Evolutionary conservation across 306 rosid genomes (phyloP).

Genomic region (Luffa acutangula): DNA sequence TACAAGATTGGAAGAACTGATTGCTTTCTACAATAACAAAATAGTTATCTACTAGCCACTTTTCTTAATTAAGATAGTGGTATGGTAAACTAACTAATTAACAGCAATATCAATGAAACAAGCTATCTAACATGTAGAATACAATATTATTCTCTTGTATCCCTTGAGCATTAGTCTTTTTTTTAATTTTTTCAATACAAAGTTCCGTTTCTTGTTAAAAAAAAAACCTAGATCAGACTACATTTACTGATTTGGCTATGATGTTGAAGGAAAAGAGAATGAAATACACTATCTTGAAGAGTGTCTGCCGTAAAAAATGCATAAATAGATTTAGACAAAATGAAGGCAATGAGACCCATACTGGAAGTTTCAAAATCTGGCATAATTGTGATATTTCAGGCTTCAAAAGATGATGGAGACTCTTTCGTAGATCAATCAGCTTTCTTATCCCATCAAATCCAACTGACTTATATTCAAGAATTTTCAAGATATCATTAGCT

Average conservation of each 20-base stretch:
- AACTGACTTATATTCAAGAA: conserved; percentile 13
- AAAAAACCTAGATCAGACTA: neutral
- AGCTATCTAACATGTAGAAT: neutral
- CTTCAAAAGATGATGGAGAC: conserved; percentile 28
- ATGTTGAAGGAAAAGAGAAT: neutral
- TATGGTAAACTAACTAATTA: neutral
- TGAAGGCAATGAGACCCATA: conserved; percentile 21
- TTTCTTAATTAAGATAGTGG: neutral
- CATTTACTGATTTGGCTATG: neutral
- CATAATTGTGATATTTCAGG: conserved; percentile 46
- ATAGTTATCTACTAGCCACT: too few species aligned
- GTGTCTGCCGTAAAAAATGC: neutral
- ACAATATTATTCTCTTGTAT: neutral
- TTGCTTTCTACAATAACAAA: too few species aligned
- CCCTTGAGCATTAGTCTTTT: too few species aligned
- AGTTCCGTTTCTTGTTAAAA: too few species aligned
- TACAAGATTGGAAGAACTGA: too few species aligned
- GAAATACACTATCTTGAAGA: neutral
- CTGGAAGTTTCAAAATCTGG: conserved; percentile 43
- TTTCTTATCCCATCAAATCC: conserved; percentile 23
- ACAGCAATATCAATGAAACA: neutral
- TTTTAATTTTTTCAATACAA: too few species aligned
- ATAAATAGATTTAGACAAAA: neutral
- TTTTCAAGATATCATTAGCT: conserved; percentile 9
- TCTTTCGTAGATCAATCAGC: conserved; percentile 28